Conservation (phyloP, 139 green algal species). For the Pedinophyceae sp. region DNA sequence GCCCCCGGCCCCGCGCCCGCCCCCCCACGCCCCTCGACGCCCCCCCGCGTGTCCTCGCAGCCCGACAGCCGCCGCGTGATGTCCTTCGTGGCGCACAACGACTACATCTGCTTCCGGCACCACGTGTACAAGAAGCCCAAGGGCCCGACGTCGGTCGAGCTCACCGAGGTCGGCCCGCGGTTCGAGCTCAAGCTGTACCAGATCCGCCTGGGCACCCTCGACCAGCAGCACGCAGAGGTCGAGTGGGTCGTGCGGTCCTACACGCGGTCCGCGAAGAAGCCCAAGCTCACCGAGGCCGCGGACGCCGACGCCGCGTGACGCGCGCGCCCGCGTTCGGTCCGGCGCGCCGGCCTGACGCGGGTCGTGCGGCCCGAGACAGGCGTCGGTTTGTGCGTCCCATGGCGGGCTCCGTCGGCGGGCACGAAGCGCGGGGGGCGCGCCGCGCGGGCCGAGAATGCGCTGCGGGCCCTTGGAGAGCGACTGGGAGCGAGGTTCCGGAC, state of each 20-base stretch:
- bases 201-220: conserved; percentile 42
- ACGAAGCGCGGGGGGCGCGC: too few relatives aligned
- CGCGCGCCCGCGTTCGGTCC: too few relatives aligned
- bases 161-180: conserved; percentile 60
- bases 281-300: conserved; percentile 25
- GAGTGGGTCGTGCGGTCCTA: conserved; percentile 64
- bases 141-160: conserved; percentile 42
- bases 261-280: conserved; percentile 52
- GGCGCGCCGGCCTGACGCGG: too few relatives aligned
- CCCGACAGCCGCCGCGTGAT: conserved; percentile 76
- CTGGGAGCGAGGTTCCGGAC: too few relatives aligned
- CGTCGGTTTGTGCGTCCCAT: too few relatives aligned
- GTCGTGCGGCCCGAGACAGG: too few relatives aligned
- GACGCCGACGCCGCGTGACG: conserved; percentile 2
- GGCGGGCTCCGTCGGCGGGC: too few relatives aligned
- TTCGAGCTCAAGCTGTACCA: conserved; percentile 82
- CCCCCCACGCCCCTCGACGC: too few relatives aligned
- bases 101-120: conserved; percentile 89
- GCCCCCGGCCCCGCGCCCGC: too few relatives aligned
- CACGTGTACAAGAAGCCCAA: conserved; percentile 68
- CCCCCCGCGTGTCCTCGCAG: conserved; percentile 7
- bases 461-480: too few relatives aligned
- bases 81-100: conserved; percentile 56
- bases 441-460: too few relatives aligned
- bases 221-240: conserved; percentile 62